Base-by-base conservation (phyloP, 1,139 yeast genomes). In the Eremothecium coryli region DNA sequence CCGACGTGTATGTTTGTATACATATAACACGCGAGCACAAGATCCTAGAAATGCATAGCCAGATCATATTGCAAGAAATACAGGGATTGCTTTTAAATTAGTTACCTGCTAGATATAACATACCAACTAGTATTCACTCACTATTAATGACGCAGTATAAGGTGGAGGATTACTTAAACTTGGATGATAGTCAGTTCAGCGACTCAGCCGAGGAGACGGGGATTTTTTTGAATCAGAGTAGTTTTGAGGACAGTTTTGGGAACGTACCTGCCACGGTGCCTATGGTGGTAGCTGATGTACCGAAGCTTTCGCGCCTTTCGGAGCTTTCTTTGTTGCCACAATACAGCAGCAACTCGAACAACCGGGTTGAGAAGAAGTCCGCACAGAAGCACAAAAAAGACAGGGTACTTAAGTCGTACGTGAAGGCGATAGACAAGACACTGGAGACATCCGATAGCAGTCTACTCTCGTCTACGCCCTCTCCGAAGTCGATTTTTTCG, bases 371-470 rank as follows among this genome's bases (percentile, higher is more conserved):
- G 22, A 27, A 27, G 22, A 27, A 27, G 22, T 27, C 30, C 3
- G 30, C 17, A 4, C 30, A 27, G 14, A 27, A 18, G 21, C 20
- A 27, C 30, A 27, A 18, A 18, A 16, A 18, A 8, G 30, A 27
- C 4, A 16, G 22, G 22, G 30, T 27, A n/a, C 20, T 27, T 17
- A 16, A 18, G 22, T 16, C 30, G 13, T 27, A n/a, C 7, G 30
- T 27, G 13, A 27, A 27, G 30, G 30, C 30, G 9, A 17, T 27
- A 10, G 30, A 27, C 22, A 27, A 27, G 7, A 27, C 30, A 10
- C 30, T 27, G 30, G 30, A 27, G 22, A 27, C 30, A 10, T 27
- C 30, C 15, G 30, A 27, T 16, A 27, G 30, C 22, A 27, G 30
- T 27, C n/a, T 27, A n/a, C 30, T 27, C n/a, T 27, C 30, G 10